Evolutionary conservation across 768 basidiomycete genomes (phyloP).

Genomic region (Pleurotus tuoliensis): DNA sequence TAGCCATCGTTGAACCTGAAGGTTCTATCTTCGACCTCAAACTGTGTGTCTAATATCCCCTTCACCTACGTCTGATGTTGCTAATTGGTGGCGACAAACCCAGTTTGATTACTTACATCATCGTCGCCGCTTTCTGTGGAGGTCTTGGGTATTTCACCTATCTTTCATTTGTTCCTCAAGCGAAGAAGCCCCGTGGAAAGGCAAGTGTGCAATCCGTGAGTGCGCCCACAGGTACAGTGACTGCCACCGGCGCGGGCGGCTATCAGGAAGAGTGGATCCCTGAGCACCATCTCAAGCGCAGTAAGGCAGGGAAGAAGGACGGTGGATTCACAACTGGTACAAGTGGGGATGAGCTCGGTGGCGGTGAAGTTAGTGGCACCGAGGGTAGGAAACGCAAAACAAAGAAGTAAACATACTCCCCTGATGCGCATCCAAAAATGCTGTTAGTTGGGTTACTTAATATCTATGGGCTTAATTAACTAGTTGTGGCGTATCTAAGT

Average conservation of each 20-base stretch:
- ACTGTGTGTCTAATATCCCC: slow-evolving; percentile 45
- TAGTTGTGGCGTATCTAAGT: too few species aligned
- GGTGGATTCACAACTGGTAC: slow-evolving; percentile 37
- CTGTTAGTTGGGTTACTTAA: too few species aligned
- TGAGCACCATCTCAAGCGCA: slow-evolving; percentile 78
- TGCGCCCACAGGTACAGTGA: slow-evolving; percentile 51
- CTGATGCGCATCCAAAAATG: too few species aligned
- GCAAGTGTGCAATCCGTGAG: slow-evolving; percentile 44
- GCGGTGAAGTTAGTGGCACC: slow-evolving; percentile 58
- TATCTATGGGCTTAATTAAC: too few species aligned
- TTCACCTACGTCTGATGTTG: neutral
- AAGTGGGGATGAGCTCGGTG: slow-evolving; percentile 67
- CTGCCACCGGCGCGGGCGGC: slow-evolving; percentile 62
- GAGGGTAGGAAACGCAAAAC: slow-evolving; percentile 58
- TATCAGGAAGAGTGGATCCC: slow-evolving; percentile 93
- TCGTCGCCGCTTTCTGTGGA: slow-evolving; percentile 60
- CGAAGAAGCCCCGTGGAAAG: slow-evolving; percentile 53
- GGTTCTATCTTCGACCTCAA: slow-evolving; percentile 75
- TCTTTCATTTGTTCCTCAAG: slow-evolving; percentile 57
- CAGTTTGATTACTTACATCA: slow-evolving; percentile 66
- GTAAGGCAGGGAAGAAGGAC: slow-evolving; percentile 48
- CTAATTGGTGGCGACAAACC: neutral
- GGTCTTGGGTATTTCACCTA: slow-evolving; percentile 65
- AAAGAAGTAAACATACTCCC: slow-evolving; percentile 30
- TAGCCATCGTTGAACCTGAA: slow-evolving; percentile 79